phyloP scores from a whole-genome alignment of 2,329 filamentous ascomycete species.

The Chalaropsis thielavioides region DNA sequence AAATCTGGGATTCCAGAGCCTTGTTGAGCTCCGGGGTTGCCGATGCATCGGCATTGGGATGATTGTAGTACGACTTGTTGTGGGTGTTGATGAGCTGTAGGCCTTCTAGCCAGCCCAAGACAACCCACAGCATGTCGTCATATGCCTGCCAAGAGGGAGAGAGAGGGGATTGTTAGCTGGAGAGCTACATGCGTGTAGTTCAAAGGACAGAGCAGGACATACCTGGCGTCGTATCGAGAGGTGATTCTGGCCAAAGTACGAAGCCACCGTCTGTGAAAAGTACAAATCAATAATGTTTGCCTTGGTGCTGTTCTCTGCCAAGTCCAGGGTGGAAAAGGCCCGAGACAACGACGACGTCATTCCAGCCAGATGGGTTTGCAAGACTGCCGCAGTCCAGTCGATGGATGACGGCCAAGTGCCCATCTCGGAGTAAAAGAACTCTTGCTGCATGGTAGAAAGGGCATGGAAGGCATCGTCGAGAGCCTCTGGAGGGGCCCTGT shows the following conservation, averaged over 20 bases:
- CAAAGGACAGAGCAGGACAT: neutral
- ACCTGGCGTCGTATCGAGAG: conserved; percentile 52
- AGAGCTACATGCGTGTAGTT: neutral
- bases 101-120: conserved; percentile 76
- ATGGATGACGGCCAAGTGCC: conserved; percentile 77
- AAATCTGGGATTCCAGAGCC: conserved; percentile 34
- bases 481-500: conserved; percentile 20
- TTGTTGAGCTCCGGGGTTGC: conserved; percentile 20
- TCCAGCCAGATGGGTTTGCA: conserved; percentile 64
- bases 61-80: conserved; percentile 44
- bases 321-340: conserved; percentile 32
- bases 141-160: conserved; percentile 46
- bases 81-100: conserved; percentile 65
- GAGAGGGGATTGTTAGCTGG: neutral
- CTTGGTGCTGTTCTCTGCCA: conserved; percentile 35
- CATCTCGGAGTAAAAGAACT: conserved; percentile 62
- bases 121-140: conserved; percentile 93
- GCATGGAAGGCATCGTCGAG: conserved; percentile 44
- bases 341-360: conserved; percentile 56
- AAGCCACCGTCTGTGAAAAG: conserved; percentile 61
- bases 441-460: conserved; percentile 59
- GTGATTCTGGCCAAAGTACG: conserved; percentile 76
- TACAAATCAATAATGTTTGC: conserved; percentile 74
- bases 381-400: conserved; percentile 85
- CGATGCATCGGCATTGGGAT: conserved; percentile 20